These are phyloP conservation scores for Fusarium aywerte DNA, from an alignment of 2,329 filamentous ascomycete genomes.

Conservation along the genomic window DNA sequence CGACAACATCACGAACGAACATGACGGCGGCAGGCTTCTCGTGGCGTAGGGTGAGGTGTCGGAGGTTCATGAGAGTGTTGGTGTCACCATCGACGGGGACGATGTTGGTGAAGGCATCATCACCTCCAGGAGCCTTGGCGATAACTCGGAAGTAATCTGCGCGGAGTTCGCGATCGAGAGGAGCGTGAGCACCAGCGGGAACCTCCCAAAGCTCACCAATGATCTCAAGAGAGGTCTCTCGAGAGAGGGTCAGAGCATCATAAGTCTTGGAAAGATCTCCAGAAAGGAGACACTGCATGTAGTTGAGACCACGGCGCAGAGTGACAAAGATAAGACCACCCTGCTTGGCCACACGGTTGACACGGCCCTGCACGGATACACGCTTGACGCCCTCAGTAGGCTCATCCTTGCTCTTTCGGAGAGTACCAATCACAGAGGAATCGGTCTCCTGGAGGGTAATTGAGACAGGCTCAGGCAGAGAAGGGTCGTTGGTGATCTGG, in stretches of 20 bases:
- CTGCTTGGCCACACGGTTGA: conserved; percentile 83
- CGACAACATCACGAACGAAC: conserved; percentile 83
- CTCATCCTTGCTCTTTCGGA: conserved; percentile 51
- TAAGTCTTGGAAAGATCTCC: conserved; percentile 91
- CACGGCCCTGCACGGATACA: conserved; percentile 82
- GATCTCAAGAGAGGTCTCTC: conserved; percentile 87
- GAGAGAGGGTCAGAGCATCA: conserved; percentile 85
- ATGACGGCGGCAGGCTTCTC: conserved; percentile 87
- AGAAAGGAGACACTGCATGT: conserved; percentile 68
- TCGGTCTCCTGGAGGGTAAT: conserved; percentile 73
- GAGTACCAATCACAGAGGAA: conserved; percentile 46
- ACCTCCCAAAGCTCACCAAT: conserved; percentile 86
- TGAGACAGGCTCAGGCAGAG: conserved; percentile 76
- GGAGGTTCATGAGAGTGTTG: conserved; percentile 76
- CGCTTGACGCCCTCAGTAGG: conserved; percentile 51
- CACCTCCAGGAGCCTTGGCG: conserved; percentile 77
- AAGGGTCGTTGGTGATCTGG: conserved; percentile 67
- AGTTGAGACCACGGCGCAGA: conserved; percentile 79
- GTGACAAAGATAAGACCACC: conserved; percentile 88
- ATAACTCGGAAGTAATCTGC: conserved; percentile 89
- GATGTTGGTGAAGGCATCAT: conserved; percentile 90
- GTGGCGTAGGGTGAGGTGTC: conserved; percentile 86
- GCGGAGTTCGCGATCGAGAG: conserved; percentile 86
- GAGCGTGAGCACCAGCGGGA: conserved; percentile 81
- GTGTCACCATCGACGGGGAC: conserved; percentile 49